phyloP scores from a whole-genome alignment of 768 basidiomycete genomes.

The Mycena leptocephala region DNA sequence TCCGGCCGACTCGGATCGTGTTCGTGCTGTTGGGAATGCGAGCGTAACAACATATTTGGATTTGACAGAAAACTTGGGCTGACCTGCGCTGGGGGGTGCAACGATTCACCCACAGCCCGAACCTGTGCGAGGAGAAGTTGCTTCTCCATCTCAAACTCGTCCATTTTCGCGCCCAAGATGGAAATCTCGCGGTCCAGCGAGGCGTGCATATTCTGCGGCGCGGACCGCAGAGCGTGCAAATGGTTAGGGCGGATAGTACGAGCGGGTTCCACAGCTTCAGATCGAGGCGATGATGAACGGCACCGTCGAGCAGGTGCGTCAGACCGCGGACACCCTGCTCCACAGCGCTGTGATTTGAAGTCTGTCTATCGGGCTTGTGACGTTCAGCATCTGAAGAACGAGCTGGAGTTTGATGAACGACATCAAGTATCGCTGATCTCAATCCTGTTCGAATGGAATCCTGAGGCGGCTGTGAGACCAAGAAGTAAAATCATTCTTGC shows the following conservation, averaged over 20 bases:
- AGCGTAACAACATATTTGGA: too few species aligned
- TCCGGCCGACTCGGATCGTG: too few species aligned
- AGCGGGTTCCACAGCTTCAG: constrained; percentile 15
- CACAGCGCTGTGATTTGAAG: neutral
- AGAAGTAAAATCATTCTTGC: constrained; percentile 56
- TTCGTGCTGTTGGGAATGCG: neutral
- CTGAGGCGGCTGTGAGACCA: constrained; percentile 65
- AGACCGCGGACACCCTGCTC: neutral
- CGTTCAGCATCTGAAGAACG: neutral
- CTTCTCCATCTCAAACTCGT: constrained; percentile 57
- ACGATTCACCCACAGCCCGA: neutral
- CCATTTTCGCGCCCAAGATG: constrained; percentile 51
- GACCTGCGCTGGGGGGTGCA: neutral
- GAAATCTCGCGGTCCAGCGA: constrained; percentile 55
- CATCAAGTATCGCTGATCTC: neutral
- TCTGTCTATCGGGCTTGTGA: neutral
- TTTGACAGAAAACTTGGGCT: too few species aligned
- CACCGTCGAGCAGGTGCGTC: neutral
- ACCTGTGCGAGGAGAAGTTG: constrained; percentile 32
- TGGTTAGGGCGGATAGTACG: constrained; percentile 16
- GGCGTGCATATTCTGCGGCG: neutral
- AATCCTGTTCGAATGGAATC: constrained; percentile 44
- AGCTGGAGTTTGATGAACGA: neutral
- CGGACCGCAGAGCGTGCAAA: neutral
- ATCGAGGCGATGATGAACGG: neutral